Evolutionary conservation across 345 rosid genomes (phyloP).

Genomic region (Erucastrum elatum): DNA sequence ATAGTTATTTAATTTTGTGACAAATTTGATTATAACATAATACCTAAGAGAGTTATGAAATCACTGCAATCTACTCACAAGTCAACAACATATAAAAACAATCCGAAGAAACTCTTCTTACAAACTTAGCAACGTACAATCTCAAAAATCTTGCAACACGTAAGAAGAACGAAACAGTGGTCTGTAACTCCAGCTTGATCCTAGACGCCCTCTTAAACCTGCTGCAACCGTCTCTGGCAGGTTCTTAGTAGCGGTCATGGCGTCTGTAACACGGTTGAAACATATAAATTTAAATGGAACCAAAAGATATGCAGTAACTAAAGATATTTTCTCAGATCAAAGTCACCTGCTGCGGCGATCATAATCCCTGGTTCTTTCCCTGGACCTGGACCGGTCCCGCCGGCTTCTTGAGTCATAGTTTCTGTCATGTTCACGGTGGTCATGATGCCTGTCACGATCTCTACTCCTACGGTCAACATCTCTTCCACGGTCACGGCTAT

Average conservation of each 20-base stretch:
- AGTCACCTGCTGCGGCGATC: slow-evolving; percentile 84
- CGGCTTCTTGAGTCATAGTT: slow-evolving; percentile 81
- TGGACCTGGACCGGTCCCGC: slow-evolving; percentile 79
- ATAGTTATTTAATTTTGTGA: not conserved
- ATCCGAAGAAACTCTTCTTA: slow-evolving; percentile 13
- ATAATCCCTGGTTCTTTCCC: slow-evolving; percentile 75
- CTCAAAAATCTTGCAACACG: slow-evolving; percentile 13
- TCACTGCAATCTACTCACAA: slow-evolving; percentile 11
- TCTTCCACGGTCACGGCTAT: slow-evolving; percentile 74
- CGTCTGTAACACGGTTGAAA: slow-evolving; percentile 28
- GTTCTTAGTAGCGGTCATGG: slow-evolving; percentile 39
- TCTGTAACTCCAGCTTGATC: slow-evolving; percentile 33
- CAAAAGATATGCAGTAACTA: not conserved
- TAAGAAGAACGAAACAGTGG: not conserved
- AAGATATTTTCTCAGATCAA: no score
- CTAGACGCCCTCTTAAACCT: slow-evolving; percentile 4
- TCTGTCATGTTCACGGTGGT: slow-evolving; percentile 53
- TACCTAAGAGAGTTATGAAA: not conserved
- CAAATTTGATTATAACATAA: not conserved
- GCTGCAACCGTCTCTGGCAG: slow-evolving; percentile 12
- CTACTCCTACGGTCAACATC: slow-evolving; percentile 83
- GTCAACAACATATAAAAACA: slow-evolving; percentile 2
- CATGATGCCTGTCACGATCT: slow-evolving; percentile 80
- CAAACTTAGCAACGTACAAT: slow-evolving; percentile 10
- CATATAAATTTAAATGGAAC: not conserved